These are phyloP conservation scores for Talaromyces borbonicus DNA, from an alignment of 495 filamentous ascomycete genomes.

Conservation along the genomic window DNA sequence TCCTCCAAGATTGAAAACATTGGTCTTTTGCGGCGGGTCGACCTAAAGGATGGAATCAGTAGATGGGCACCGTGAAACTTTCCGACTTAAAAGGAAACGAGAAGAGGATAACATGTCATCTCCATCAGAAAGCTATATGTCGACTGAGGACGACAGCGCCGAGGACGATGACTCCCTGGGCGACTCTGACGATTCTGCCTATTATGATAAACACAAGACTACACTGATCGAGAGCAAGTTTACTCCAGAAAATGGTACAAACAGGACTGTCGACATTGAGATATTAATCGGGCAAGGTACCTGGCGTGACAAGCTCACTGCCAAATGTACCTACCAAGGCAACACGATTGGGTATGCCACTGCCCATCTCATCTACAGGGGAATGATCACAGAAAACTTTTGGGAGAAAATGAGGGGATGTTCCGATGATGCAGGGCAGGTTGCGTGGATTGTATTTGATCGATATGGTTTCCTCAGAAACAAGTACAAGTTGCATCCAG, in stretches of 20 bases:
- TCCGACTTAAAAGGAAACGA: background rate
- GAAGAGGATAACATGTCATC: background rate
- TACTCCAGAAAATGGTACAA: background rate
- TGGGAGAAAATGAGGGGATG: background rate
- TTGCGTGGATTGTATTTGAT: constrained; percentile 17
- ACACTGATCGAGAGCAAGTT: background rate
- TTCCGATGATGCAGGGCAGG: background rate
- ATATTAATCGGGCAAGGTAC: background rate
- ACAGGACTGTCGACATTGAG: background rate
- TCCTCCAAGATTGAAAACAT: background rate
- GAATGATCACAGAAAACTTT: background rate
- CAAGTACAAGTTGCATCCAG: constrained; percentile 19
- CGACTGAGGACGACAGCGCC: background rate
- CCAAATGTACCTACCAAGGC: background rate
- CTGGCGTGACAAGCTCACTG: background rate
- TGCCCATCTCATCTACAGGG: background rate
- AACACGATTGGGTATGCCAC: background rate
- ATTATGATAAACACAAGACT: background rate
- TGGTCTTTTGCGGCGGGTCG: background rate
- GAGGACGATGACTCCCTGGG: background rate
- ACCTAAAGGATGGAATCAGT: background rate
- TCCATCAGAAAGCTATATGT: background rate
- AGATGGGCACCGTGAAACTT: background rate
- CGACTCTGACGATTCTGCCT: background rate
- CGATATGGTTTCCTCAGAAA: constrained; percentile 21